Evolutionary conservation across 768 basidiomycete genomes (phyloP), one percentile per base, ranked within the genome.

Genomic region (Phanerodontia chrysosporium): DNA sequence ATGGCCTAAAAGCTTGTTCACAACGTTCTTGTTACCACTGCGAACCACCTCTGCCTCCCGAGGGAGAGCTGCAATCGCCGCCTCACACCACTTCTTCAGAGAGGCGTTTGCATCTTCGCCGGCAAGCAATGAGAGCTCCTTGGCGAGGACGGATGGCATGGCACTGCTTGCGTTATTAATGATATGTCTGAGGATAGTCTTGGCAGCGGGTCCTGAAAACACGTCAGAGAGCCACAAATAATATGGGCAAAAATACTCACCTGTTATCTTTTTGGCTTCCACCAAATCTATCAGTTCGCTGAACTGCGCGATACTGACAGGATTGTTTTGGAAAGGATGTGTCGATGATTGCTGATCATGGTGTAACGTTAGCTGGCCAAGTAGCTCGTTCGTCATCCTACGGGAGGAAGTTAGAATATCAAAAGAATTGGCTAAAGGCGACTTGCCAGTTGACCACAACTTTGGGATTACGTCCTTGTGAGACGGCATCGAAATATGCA

Each of bases 301-400:
- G 72, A 99, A 75, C 65, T 90, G 86, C 12, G 68, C 72, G 0
- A 78, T 73, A 5, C 86, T 78, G 12, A 97, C 66, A 0, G 85
- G 77, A 55, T 87, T 87, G 10, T 13, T 28, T 30, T 51, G 49
- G 29, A 53, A 53, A 22, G 52, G 32, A 24, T 53, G 32, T 14
- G 22, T 25, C 24, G 52, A 24, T n/a, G 52, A 24, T 5, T 48
- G 39, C 39, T 9, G 16, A 18, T 42, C 39, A 30, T 51, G 29
- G 4, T n/a, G 28, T 14, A 51, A 77, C 1, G 86, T 75, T 2
- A 98, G 78, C 63, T 89, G 87, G 0, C 93, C 93, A 1, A 95
- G 74, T 0, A 97, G 78, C 60, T 95, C 92, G 59, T 98, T 91
- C 2, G 85, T 85, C 73, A 98, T 83, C 94, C 95, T 96, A 66